A percentile compares a stretch with the other conserved stretches of the same genome.
These are phyloP conservation scores for Paramyrothecium roridum DNA, from an alignment of 2,329 filamentous ascomycete genomes.

Conservation along the genomic window DNA sequence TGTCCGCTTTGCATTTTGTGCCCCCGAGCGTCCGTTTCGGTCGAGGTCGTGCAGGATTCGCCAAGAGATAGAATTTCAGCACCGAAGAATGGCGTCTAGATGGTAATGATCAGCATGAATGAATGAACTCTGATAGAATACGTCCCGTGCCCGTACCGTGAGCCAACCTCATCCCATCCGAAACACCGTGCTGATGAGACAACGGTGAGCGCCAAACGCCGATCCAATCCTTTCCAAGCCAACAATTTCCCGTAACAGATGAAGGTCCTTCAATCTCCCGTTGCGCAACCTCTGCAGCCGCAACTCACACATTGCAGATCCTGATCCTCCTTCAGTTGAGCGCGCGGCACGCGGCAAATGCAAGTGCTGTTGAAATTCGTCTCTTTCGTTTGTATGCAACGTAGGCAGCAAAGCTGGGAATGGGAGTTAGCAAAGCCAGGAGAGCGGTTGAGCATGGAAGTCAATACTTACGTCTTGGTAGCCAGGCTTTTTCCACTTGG, in stretches of 20 bases:
- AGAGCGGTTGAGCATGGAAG: background rate
- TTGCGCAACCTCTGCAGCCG: constrained; percentile 87
- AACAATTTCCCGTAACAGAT: background rate
- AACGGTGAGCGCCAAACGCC: constrained; percentile 10
- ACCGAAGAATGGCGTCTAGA: background rate
- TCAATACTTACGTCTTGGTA: constrained; percentile 78
- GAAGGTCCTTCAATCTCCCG: constrained; percentile 60
- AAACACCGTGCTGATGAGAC: background rate
- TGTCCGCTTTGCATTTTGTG: constrained; percentile 71
- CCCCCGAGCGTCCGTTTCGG: constrained; percentile 67
- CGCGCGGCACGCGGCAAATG: constrained; percentile 90
- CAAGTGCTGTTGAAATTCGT: constrained; percentile 98
- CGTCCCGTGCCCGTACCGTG: background rate
- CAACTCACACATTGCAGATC: constrained; percentile 93
- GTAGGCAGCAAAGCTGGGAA: constrained; percentile 78
- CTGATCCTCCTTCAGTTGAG: constrained; percentile 85
- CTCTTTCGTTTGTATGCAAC: constrained; percentile 99
- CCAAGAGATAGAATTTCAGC: constrained; percentile 36
- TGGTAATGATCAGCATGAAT: constrained; percentile 27
- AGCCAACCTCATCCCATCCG: background rate
- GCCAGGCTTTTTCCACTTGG: constrained; percentile 99
- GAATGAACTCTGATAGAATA: constrained; percentile 11
- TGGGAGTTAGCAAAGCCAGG: constrained; percentile 16
- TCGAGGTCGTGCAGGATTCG: constrained; percentile 51
- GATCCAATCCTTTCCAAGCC: background rate